Evolutionary conservation across 2,329 filamentous ascomycete species (phyloP).

Genomic region (Fusarium xyrophilum): DNA sequence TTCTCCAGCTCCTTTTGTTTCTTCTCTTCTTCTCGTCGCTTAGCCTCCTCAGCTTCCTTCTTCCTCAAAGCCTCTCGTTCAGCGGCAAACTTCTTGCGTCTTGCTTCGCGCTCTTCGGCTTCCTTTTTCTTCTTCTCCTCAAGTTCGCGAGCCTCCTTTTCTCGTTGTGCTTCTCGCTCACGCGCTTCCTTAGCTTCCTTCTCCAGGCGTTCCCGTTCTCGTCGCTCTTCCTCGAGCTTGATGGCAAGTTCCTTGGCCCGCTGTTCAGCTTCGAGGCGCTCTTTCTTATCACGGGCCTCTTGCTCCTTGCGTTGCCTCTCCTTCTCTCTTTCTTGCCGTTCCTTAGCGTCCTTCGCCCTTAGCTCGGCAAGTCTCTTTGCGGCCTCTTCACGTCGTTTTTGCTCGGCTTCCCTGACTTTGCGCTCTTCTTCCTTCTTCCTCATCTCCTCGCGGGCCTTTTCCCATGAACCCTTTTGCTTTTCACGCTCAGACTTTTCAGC

Average conservation of each 20-base stretch:
- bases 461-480: conserved; percentile 63
- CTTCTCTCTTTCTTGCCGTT: conserved; percentile 53
- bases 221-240: conserved; percentile 50
- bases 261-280: conserved; percentile 41
- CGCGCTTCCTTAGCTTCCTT: conserved; percentile 51
- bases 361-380: conserved; percentile 60
- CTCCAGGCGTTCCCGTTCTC: conserved; percentile 53
- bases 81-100: conserved; percentile 36
- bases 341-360: conserved; percentile 62
- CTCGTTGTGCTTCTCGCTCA: conserved; percentile 52
- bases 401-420: conserved; percentile 65
- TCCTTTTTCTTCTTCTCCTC: conserved; percentile 46
- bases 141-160: conserved; percentile 47
- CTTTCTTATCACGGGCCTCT: conserved; percentile 43
- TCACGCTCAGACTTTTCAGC: conserved; percentile 39
- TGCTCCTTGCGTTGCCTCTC: conserved; percentile 48
- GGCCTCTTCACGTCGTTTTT: conserved; percentile 64
- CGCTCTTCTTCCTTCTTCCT: conserved; percentile 69
- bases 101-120: conserved; percentile 50
- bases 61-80: conserved; percentile 34
- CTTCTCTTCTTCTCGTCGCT: conserved; percentile 38
- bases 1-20: conserved; percentile 51
- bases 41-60: conserved; percentile 38
- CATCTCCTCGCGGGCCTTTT: conserved; percentile 73
- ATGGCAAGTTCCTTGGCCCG: conserved; percentile 44